phyloP scores from a whole-genome alignment of 257 asterid genomes.

The Nicotiana attenuata region DNA sequence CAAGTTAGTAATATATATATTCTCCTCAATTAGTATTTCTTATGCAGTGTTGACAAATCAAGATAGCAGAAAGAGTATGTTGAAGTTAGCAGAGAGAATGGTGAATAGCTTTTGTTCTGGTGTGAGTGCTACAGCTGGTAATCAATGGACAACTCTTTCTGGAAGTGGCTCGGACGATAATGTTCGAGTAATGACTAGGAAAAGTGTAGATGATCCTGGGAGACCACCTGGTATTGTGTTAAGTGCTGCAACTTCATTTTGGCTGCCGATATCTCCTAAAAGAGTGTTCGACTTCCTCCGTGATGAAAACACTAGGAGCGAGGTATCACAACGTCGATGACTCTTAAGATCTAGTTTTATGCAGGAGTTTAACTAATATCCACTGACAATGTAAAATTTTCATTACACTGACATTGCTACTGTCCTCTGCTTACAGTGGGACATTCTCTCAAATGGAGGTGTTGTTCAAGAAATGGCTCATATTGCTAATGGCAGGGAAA shows the following conservation, averaged over 20 bases:
- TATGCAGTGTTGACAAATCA: slow-evolving; percentile 2
- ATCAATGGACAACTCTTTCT: slow-evolving; percentile 36
- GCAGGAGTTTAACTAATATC: no score
- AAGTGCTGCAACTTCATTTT: slow-evolving; percentile 37
- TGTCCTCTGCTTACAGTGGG: slow-evolving; percentile 32
- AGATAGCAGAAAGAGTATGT: slow-evolving; percentile 26
- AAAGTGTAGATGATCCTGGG: slow-evolving; percentile 32
- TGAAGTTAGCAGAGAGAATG: slow-evolving; percentile 43
- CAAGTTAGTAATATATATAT: no score
- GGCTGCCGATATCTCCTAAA: slow-evolving; percentile 45
- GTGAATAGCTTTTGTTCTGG: slow-evolving; percentile 29
- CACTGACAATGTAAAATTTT: no score
- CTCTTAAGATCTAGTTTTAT: no score
- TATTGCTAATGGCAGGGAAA: slow-evolving; percentile 29
- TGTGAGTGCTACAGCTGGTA: slow-evolving; percentile 25
- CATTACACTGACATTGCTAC: no score
- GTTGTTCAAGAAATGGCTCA: slow-evolving; percentile 29
- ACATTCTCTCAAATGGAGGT: slow-evolving; percentile 28
- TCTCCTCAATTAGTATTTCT: not conserved
- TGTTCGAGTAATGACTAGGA: slow-evolving; percentile 36
- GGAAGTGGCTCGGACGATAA: slow-evolving; percentile 28
- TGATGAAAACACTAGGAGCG: slow-evolving; percentile 17
- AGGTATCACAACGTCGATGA: slow-evolving; percentile 15
- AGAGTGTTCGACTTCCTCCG: slow-evolving; percentile 32
- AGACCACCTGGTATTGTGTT: slow-evolving; percentile 34